Evolutionary conservation across 257 asterid genomes (phyloP), one percentile per base, ranked within the genome.

Genomic region (Nicotiana sylvestris): DNA sequence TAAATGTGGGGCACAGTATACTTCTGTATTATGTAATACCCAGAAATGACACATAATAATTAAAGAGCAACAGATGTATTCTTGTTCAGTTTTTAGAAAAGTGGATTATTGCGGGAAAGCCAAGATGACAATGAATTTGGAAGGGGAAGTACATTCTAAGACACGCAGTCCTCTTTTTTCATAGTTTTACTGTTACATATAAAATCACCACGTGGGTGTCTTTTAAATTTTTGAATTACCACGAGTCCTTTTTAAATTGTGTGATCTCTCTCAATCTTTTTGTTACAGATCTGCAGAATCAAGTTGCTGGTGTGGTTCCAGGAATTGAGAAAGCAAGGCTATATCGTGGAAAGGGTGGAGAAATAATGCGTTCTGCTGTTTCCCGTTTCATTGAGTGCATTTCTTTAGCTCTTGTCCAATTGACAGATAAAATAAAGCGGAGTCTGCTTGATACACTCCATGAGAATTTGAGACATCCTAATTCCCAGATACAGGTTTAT

Each of bases 291-390:
- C 90, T 89, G 88, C 97, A 94, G 87, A 91, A 85, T 85, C 85
- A 87, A 76, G 89, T 87, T 83, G 91, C 98, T 87, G 91, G 92
- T 82, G 84, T 96, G 81, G 97, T 94, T 87, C 97, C 95, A 83
- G 94, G 97, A 86, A 96, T 96, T 88, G 99, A 96, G 89, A 96
- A 96, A 89, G 98, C 99, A 82, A 89, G 99, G 46, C 92, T 96
- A 49, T 94, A 94, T 90, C 98, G 99, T 65, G 98, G 99, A 81
- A 96, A 96, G 87, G 99, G 99, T 74, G 99, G 98, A 83, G 99
- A 96, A 89, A 94, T 96, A 82, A 94, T 94, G 99, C 98, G 99
- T 67, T 89, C 91, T 85, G 93, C 98, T 76, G 99, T 96, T 85
- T 96, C 98, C 77, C 98, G 95, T 83, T 94, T 91, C 89, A 93